Percentiles rank a stretch among this genome's conserved stretches.
These are phyloP conservation scores for Penicillium lividum DNA, from an alignment of 495 filamentous ascomycete genomes.

Conservation along the genomic window DNA sequence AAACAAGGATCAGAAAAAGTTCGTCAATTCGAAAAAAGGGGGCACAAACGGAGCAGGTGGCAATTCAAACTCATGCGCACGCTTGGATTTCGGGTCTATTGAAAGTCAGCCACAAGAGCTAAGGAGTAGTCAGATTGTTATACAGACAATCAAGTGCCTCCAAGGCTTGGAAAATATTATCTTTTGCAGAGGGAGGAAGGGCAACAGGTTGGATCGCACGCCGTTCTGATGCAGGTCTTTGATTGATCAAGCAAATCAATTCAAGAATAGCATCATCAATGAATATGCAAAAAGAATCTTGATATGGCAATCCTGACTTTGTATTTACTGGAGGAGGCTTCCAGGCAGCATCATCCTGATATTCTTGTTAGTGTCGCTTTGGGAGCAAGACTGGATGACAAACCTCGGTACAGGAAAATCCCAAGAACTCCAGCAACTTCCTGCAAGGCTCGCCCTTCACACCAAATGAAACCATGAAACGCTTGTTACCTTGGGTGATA, in stretches of 20 bases:
- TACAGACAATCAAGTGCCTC: slow-evolving; percentile 52
- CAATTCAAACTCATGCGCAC: slow-evolving; percentile 38
- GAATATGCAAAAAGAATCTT: slow-evolving; percentile 46
- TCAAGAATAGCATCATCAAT: slow-evolving; percentile 60
- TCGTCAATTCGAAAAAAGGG: not conserved
- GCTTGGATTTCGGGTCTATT: slow-evolving; percentile 34
- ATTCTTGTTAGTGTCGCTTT: slow-evolving; percentile 14
- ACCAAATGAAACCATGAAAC: slow-evolving; percentile 69
- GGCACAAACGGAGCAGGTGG: slow-evolving; percentile 38
- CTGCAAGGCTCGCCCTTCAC: slow-evolving; percentile 55
- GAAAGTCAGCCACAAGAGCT: slow-evolving; percentile 3
- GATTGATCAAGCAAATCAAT: slow-evolving; percentile 45
- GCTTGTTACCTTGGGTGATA: slow-evolving; percentile 70
- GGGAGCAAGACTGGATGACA: not conserved
- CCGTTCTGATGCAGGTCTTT: slow-evolving; percentile 48
- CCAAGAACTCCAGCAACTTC: slow-evolving; percentile 62
- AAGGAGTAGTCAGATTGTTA: not conserved
- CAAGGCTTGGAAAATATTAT: slow-evolving; percentile 45
- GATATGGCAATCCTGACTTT: slow-evolving; percentile 41
- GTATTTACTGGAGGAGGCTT: slow-evolving; percentile 45
- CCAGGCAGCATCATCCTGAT: slow-evolving; percentile 43
- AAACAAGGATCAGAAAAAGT: not conserved
- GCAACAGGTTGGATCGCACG: slow-evolving; percentile 34
- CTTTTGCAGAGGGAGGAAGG: slow-evolving; percentile 31
- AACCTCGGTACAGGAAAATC: slow-evolving; percentile 52